Conservation (phyloP, 2,329 filamentous ascomycete species). For the Capronia epimyces region DNA sequence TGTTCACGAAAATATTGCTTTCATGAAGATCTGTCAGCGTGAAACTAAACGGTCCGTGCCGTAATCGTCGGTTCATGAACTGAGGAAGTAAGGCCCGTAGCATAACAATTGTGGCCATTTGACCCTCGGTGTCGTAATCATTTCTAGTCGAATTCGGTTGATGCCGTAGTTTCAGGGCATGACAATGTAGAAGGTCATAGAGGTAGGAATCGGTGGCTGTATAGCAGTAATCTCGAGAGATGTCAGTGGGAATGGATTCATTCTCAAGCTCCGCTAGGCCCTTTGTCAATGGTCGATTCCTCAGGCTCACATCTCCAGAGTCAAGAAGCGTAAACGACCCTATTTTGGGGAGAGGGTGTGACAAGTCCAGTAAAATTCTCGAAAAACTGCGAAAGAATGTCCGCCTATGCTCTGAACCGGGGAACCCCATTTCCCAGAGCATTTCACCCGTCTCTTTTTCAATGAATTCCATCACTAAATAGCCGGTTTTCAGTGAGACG, state of each 20-base stretch:
- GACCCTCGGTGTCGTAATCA: conserved; percentile 9
- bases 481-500: conserved; percentile 11
- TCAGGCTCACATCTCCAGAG: conserved; percentile 27
- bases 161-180: conserved; percentile 29
- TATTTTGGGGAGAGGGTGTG: conserved; percentile 3
- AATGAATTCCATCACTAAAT: conserved; percentile 23
- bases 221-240: conserved; percentile 29
- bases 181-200: conserved; percentile 28
- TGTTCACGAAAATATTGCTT: conserved; percentile 3
- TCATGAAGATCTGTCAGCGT: conserved; percentile 2
- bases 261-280: conserved; percentile 10
- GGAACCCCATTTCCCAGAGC: conserved; percentile 14
- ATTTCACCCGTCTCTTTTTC: conserved; percentile 16
- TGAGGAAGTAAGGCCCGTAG: conserved; percentile 29
- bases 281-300: conserved; percentile 9
- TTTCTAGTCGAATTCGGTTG: conserved; percentile 29
- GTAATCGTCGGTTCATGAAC: conserved; percentile 32
- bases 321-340: conserved; percentile 26
- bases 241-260: conserved; percentile 20
- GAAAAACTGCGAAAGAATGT: not conserved
- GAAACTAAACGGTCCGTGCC: conserved; percentile 34
- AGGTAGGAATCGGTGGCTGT: conserved; percentile 29
- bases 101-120: conserved; percentile 29
- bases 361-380: conserved; percentile 1
- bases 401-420: not conserved